A percentile compares a stretch with the other conserved stretches of the same genome.
These are phyloP conservation scores for Primulina huaijiensis DNA, from an alignment of 257 asterid genomes.

Conservation along the genomic window DNA sequence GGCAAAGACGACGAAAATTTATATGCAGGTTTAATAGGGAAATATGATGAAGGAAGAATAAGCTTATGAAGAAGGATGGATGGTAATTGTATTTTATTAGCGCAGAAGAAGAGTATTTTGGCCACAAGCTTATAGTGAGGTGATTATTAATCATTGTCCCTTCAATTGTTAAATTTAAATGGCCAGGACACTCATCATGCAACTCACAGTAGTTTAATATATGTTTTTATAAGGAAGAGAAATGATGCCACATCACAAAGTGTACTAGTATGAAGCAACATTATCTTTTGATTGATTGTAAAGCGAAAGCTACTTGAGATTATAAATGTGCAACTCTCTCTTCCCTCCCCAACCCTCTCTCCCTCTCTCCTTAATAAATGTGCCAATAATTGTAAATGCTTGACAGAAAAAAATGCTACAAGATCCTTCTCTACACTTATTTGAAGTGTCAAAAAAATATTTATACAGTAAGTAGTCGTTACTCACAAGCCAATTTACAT, in stretches of 20 bases:
- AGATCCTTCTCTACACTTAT: conserved; percentile 2
- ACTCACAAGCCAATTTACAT: conserved; percentile 1
- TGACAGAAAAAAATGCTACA: conserved; percentile 15
- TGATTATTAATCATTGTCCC: conserved; percentile 21
- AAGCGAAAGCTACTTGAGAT: conserved; percentile 11
- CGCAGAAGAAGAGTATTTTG: conserved; percentile 16
- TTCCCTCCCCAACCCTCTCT: neutral
- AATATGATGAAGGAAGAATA: conserved; percentile 47
- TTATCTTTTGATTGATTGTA: conserved; percentile 17
- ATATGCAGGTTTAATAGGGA: conserved; percentile 39
- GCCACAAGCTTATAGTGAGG: conserved; percentile 1
- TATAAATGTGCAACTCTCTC: conserved; percentile 2
- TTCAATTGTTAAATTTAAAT: conserved; percentile 9
- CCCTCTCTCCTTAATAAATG: neutral
- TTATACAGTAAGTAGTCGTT: neutral
- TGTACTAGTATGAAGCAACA: conserved; percentile 21
- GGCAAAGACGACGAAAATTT: conserved; percentile 45
- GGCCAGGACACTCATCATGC: conserved; percentile 4
- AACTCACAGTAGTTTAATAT: neutral
- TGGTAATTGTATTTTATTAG: neutral
- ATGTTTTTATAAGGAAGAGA: neutral
- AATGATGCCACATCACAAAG: conserved; percentile 19
- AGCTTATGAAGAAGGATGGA: conserved; percentile 26
- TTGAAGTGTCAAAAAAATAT: conserved; percentile 1
- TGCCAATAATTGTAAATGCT: neutral